Evolutionary conservation across 345 rosid species (phyloP).

Genomic region (Pelargonium nanum): DNA sequence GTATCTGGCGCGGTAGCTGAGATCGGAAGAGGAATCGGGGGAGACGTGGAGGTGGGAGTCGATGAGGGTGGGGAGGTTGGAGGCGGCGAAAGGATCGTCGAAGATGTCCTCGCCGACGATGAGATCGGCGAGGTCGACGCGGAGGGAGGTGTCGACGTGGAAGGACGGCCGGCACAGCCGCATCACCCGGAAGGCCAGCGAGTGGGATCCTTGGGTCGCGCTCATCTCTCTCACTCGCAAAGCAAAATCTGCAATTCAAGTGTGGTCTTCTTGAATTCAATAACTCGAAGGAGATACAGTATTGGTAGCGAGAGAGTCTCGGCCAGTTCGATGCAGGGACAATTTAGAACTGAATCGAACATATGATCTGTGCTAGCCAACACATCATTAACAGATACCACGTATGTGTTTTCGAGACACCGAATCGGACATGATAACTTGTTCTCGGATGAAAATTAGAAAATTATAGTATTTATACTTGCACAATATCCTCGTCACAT

Average conservation of each 20-base stretch:
- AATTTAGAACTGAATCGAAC: too few relatives aligned
- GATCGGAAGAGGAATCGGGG: conserved; percentile 47
- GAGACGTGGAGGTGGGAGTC: conserved; percentile 15
- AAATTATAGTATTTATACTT: too few relatives aligned
- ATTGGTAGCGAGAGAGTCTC: too few relatives aligned
- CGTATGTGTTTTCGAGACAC: too few relatives aligned
- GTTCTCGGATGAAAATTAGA: too few relatives aligned
- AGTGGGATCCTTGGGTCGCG: conserved; percentile 62
- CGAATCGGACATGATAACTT: too few relatives aligned
- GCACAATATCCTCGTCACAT: too few relatives aligned
- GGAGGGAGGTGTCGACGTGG: conserved; percentile 80
- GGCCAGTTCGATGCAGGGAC: too few relatives aligned
- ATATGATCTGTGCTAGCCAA: too few relatives aligned
- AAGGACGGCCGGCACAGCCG: conserved; percentile 83
- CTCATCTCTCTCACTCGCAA: conserved; percentile 27
- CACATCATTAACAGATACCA: too few relatives aligned
- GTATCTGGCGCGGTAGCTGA: conserved; percentile 55
- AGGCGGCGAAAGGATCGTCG: conserved; percentile 69
- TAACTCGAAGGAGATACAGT: too few relatives aligned
- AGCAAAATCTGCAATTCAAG: neutral
- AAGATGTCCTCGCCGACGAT: conserved; percentile 85
- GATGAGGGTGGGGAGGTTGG: conserved; percentile 42
- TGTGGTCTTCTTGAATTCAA: neutral
- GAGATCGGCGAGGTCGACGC: conserved; percentile 73
- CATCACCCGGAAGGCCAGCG: conserved; percentile 95